A percentile compares a stretch with the other conserved stretches of the same genome.
These are phyloP conservation scores for Monosporozyma aquatica DNA, from an alignment of 805 yeast species.

Conservation along the genomic window DNA sequence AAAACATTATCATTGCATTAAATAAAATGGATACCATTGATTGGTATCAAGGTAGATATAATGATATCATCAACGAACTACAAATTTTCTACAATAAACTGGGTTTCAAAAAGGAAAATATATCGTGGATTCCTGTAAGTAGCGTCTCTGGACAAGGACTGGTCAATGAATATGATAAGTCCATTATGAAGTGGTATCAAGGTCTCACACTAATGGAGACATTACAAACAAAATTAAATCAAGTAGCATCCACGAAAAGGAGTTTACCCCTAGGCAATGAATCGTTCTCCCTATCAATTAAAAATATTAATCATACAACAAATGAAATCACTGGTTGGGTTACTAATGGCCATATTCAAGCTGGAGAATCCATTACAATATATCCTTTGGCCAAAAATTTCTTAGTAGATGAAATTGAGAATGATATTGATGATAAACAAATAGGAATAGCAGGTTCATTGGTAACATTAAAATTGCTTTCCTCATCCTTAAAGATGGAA, in stretches of 20 bases:
- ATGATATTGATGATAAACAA: neutral
- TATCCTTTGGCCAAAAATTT: constrained; percentile 40
- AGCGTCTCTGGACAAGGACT: constrained; percentile 93
- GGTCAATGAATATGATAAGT: constrained; percentile 52
- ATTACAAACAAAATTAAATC: neutral
- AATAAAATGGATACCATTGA: constrained; percentile 87
- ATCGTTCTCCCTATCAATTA: neutral
- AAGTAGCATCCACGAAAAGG: too few relatives aligned
- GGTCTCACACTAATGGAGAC: constrained; percentile 8
- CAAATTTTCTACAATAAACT: constrained; percentile 66
- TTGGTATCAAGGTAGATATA: constrained; percentile 89
- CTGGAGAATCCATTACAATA: constrained; percentile 53
- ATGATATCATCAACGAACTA: constrained; percentile 80
- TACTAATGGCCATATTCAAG: constrained; percentile 49
- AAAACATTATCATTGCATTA: constrained; percentile 8
- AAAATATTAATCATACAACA: neutral
- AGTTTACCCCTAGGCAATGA: too few relatives aligned
- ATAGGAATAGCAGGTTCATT: constrained; percentile 45
- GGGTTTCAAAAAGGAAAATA: constrained; percentile 73
- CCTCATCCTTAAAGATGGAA: constrained; percentile 8
- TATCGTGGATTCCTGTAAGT: constrained; percentile 86
- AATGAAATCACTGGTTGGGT: constrained; percentile 10
- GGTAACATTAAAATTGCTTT: constrained; percentile 33
- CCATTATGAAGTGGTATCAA: constrained; percentile 15
- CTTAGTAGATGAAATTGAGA: constrained; percentile 30